Evolutionary conservation across 495 filamentous ascomycete genomes (phyloP).

Genomic region (Chaetomium cochliodes): DNA sequence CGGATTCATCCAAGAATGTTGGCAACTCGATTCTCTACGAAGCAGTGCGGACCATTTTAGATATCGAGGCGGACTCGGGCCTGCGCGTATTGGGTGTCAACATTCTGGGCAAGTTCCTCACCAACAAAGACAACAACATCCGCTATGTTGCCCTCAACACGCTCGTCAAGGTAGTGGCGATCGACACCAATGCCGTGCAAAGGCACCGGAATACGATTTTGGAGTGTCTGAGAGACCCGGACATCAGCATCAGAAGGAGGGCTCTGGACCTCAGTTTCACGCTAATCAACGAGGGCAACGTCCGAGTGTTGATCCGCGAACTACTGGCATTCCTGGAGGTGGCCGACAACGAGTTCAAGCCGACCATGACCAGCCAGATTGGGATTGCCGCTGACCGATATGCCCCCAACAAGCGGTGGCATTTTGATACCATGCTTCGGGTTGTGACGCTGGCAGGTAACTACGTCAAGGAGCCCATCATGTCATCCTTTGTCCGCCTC

Average conservation of each 20-base stretch:
- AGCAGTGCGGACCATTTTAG: constrained; percentile 92
- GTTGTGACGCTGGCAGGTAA: constrained; percentile 92
- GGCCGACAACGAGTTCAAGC: constrained; percentile 97
- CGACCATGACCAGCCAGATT: constrained; percentile 94
- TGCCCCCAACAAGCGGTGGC: constrained; percentile 96
- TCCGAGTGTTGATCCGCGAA: constrained; percentile 88
- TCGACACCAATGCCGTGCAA: constrained; percentile 97
- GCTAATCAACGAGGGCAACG: constrained; percentile 93
- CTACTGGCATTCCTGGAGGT: constrained; percentile 92
- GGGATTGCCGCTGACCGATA: constrained; percentile 94
- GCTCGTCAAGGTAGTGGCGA: constrained; percentile 94
- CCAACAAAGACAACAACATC: constrained; percentile 98
- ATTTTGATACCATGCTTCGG: constrained; percentile 95
- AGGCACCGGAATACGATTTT: constrained; percentile 95
- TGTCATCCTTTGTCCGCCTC: constrained; percentile 93
- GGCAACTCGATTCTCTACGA: constrained; percentile 98
- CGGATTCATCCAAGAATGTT: constrained; percentile 96
- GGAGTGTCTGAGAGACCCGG: constrained; percentile 94
- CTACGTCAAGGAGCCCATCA: constrained; percentile 95
- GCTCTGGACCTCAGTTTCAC: constrained; percentile 97
- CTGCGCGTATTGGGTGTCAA: constrained; percentile 93
- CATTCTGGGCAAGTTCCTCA: constrained; percentile 94
- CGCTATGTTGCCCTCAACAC: constrained; percentile 97
- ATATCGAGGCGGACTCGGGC: constrained; percentile 96
- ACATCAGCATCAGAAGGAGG: constrained; percentile 93